Percentiles rank a stretch among this genome's conserved stretches.
phyloP scores from a whole-genome alignment of 768 basidiomycete genomes.

The Leucogyrophana mollusca region DNA sequence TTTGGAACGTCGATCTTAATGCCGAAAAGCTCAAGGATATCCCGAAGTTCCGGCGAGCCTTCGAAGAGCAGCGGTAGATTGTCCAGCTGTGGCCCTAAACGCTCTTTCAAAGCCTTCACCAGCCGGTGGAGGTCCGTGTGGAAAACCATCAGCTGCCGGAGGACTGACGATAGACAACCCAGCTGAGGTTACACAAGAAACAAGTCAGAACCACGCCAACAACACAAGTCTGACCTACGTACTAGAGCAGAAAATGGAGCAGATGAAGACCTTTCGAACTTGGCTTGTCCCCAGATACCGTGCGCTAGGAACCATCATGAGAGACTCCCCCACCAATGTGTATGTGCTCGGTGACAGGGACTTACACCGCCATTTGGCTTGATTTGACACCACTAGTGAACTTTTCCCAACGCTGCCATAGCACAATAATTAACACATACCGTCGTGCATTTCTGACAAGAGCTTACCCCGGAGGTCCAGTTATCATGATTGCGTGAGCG shows the following conservation, averaged over 20 bases:
- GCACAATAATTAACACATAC: not conserved
- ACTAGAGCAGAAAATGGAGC: constrained; percentile 71
- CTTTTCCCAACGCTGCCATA: constrained; percentile 67
- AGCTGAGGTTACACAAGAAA: constrained; percentile 37
- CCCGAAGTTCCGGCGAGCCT: constrained; percentile 66
- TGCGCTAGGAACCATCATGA: constrained; percentile 39
- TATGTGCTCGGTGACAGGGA: not conserved
- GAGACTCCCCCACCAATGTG: not conserved
- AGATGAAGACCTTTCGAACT: constrained; percentile 63
- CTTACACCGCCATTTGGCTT: constrained; percentile 70
- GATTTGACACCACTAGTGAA: constrained; percentile 65
- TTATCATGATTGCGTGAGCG: constrained; percentile 60
- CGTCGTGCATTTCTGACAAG: not conserved
- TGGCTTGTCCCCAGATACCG: constrained; percentile 76
- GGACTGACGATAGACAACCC: constrained; percentile 65
- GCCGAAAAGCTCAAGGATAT: constrained; percentile 56
- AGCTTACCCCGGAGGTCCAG: constrained; percentile 62
- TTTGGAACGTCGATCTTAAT: constrained; percentile 49
- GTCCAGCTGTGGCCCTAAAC: constrained; percentile 66
- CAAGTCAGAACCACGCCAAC: not conserved
- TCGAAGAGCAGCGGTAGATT: constrained; percentile 71
- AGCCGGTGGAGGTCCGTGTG: constrained; percentile 69
- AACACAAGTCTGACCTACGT: constrained; percentile 12
- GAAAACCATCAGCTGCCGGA: constrained; percentile 74
- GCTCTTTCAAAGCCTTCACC: constrained; percentile 53